Percentiles rank a stretch among this genome's conserved stretches.
These are phyloP conservation scores for Vaccinium macrocarpon DNA, from an alignment of 148 eudicot species.

Conservation along the genomic window DNA sequence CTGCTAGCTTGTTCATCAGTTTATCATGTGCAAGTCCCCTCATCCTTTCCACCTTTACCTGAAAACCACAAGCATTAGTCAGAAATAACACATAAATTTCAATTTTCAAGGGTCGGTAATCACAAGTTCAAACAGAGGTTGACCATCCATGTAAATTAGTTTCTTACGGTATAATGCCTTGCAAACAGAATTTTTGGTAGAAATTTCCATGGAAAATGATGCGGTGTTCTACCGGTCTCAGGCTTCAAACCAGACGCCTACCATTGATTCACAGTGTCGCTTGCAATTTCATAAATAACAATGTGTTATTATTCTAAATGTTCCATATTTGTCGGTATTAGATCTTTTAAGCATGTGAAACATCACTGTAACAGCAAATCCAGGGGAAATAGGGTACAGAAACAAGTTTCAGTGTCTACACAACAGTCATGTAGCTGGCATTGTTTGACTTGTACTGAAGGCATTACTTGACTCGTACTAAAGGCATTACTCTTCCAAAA, in stretches of 20 bases:
- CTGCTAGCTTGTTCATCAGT: constrained; percentile 54
- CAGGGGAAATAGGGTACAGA: not conserved
- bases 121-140: not conserved
- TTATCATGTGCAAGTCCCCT: constrained; percentile 57
- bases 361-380: not conserved
- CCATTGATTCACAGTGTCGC: not conserved
- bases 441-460: not conserved
- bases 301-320: not conserved
- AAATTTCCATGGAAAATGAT: not conserved
- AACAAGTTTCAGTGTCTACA: not conserved
- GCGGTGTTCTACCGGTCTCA: not conserved
- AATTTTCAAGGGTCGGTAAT: not conserved
- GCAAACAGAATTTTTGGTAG: not conserved
- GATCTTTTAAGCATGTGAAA: not conserved
- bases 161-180: not conserved
- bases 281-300: not conserved
- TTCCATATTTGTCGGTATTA: not conserved
- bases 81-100: not conserved
- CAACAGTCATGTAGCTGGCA: not conserved
- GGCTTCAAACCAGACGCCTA: not conserved
- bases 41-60: constrained; percentile 64
- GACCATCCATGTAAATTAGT: not conserved
- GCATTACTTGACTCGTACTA: not conserved
- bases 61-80: constrained; percentile 11
- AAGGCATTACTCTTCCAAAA: not conserved